Conservation (phyloP, 2,329 filamentous ascomycete species). For the Alternaria tenuissima region DNA sequence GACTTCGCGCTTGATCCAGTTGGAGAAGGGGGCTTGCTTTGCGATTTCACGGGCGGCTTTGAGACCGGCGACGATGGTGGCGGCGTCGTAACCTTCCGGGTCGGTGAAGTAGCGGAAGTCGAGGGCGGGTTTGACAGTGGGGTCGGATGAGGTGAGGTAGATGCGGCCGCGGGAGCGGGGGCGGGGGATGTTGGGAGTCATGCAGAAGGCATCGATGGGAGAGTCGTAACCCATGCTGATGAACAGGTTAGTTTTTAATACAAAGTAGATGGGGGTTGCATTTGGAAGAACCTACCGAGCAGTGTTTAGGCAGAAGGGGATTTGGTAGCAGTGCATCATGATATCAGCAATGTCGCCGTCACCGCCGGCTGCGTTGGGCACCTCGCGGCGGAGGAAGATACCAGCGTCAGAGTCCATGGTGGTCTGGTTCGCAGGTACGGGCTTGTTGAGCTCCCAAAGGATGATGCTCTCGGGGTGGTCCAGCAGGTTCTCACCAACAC, state of each 20-base stretch:
- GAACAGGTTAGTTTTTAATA: constrained; percentile 14
- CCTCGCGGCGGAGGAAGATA: constrained; percentile 84
- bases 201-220: constrained; percentile 83
- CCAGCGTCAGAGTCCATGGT: constrained; percentile 92
- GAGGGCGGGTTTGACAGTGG: constrained; percentile 78
- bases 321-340: constrained; percentile 98
- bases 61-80: constrained; percentile 79
- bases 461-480: constrained; percentile 73
- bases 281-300: constrained; percentile 56
- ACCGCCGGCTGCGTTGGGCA: constrained; percentile 70
- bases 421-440: constrained; percentile 79
- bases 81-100: constrained; percentile 83
- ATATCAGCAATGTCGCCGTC: constrained; percentile 83
- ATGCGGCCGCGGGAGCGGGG: constrained; percentile 79
- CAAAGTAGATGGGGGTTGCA: not conserved
- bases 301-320: constrained; percentile 90
- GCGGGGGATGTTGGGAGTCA: constrained; percentile 90
- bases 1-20: constrained; percentile 84
- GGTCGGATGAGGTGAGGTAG: constrained; percentile 79
- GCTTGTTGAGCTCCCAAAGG: constrained; percentile 81
- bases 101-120: constrained; percentile 93
- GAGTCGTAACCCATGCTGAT: constrained; percentile 72
- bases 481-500: constrained; percentile 70
- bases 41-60: constrained; percentile 80
- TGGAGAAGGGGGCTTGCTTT: constrained; percentile 76